Conservation (phyloP, 306 rosid species). For the Fagus sylvatica region DNA sequence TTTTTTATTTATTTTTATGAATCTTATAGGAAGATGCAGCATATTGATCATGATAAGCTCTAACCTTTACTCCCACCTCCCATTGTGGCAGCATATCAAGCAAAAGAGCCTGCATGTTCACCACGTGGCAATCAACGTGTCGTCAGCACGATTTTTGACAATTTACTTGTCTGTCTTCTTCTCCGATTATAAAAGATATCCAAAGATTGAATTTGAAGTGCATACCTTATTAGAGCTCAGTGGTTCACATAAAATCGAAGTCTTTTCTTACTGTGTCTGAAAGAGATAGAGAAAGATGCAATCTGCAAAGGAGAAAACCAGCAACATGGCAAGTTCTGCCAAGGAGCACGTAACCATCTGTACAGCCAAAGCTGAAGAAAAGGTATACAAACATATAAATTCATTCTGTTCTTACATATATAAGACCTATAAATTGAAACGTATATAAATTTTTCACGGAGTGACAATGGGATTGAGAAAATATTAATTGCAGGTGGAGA, state of each 20-base stretch:
- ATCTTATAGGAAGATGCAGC: too few species aligned
- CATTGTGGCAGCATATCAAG: background rate
- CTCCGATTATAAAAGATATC: background rate
- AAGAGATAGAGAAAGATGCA: conserved; percentile 37
- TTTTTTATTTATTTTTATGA: too few species aligned
- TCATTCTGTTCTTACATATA: background rate
- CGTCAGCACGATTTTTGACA: background rate
- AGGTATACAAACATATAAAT: conserved; percentile 22
- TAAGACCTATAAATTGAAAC: background rate
- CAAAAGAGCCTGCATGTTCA: background rate
- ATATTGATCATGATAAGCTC: background rate
- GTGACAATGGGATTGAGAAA: background rate
- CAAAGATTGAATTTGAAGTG: background rate
- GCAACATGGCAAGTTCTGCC: conserved; percentile 57
- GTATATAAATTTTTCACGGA: too few species aligned
- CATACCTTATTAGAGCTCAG: background rate
- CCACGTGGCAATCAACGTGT: background rate
- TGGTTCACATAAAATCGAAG: background rate
- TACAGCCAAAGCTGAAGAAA: conserved; percentile 61
- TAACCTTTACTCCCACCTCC: background rate
- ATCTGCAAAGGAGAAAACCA: conserved; percentile 55
- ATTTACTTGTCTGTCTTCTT: background rate
- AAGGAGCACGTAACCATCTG: conserved; percentile 44
- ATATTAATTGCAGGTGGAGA: conserved; percentile 45
- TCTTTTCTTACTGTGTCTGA: background rate